phyloP scores from a whole-genome alignment of 2,329 filamentous ascomycete species.

The Elsinoe fawcettii region DNA sequence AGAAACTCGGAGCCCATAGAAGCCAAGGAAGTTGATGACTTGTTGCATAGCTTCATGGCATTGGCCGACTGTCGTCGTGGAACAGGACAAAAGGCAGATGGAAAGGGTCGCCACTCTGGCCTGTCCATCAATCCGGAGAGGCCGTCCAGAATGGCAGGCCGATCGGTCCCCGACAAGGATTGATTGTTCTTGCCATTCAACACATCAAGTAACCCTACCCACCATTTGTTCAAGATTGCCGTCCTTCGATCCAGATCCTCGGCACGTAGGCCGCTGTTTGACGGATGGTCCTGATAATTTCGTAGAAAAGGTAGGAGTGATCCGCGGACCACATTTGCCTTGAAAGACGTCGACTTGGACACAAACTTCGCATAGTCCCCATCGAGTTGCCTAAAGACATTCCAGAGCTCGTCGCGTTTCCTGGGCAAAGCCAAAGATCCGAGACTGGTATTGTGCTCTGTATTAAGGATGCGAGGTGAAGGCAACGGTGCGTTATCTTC shows the following conservation, averaged over 20 bases:
- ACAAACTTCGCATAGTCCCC: constrained; percentile 66
- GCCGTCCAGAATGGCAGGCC: constrained; percentile 71
- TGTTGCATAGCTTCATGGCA: constrained; percentile 40
- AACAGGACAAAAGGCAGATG: constrained; percentile 58
- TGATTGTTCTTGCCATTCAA: constrained; percentile 68
- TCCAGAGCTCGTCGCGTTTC: constrained; percentile 64
- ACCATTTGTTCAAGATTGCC: constrained; percentile 83
- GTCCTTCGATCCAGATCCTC: constrained; percentile 77
- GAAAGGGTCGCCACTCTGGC: constrained; percentile 74
- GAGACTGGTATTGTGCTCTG: constrained; percentile 21
- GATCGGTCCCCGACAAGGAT: constrained; percentile 74
- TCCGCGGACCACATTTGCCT: constrained; percentile 65
- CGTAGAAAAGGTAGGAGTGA: constrained; percentile 70
- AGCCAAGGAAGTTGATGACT: constrained; percentile 51
- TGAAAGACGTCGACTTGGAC: constrained; percentile 63
- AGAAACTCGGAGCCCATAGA: constrained; percentile 60
- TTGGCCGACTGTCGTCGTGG: constrained; percentile 40
- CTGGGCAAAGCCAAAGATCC: constrained; percentile 29
- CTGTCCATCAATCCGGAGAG: constrained; percentile 77
- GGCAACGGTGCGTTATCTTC: constrained; percentile 32
- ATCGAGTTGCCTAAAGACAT: constrained; percentile 59
- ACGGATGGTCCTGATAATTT: constrained; percentile 59
- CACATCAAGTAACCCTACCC: constrained; percentile 73
- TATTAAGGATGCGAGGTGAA: constrained; percentile 16
- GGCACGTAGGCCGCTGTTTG: constrained; percentile 57